These are phyloP conservation scores for Phellopilus nigrolimitatus DNA, from an alignment of 1,284 basidiomycete genomes.

Conservation along the genomic window DNA sequence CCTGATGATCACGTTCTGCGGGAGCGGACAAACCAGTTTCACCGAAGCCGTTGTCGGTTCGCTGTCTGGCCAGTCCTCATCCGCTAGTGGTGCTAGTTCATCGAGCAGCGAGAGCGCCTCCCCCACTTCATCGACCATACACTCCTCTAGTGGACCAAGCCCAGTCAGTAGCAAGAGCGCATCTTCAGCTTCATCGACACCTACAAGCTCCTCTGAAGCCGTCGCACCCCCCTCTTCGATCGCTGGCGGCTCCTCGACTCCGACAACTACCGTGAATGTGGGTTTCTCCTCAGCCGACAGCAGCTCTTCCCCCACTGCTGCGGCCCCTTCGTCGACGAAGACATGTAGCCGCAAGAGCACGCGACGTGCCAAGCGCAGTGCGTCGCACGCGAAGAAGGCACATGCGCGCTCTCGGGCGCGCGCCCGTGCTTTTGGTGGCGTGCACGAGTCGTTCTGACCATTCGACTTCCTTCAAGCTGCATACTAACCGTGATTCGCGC, in stretches of 20 bases:
- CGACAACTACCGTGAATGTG: no score
- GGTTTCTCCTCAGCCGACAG: no score
- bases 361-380: constrained; percentile 7
- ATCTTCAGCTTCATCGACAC: not conserved
- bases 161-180: no score
- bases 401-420: constrained; percentile 12
- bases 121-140: not conserved
- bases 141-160: not conserved
- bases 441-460: constrained; percentile 9
- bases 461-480: not conserved
- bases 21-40: constrained; percentile 6
- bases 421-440: constrained; percentile 5
- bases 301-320: no score
- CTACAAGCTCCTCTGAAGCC: not conserved
- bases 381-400: not conserved
- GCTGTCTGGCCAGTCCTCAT: constrained; percentile 1
- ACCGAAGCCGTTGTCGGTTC: constrained; percentile 15
- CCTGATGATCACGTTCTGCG: constrained; percentile 20
- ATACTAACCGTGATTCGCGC: no score
- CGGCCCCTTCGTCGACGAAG: constrained; percentile 2
- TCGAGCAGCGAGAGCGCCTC: not conserved
- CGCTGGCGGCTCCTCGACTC: no score
- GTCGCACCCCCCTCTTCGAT: not conserved
- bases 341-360: constrained; percentile 7
- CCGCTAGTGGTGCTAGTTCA: not conserved